phyloP scores from a whole-genome alignment of 257 asterid species.

The Cynanchum wilfordii region DNA sequence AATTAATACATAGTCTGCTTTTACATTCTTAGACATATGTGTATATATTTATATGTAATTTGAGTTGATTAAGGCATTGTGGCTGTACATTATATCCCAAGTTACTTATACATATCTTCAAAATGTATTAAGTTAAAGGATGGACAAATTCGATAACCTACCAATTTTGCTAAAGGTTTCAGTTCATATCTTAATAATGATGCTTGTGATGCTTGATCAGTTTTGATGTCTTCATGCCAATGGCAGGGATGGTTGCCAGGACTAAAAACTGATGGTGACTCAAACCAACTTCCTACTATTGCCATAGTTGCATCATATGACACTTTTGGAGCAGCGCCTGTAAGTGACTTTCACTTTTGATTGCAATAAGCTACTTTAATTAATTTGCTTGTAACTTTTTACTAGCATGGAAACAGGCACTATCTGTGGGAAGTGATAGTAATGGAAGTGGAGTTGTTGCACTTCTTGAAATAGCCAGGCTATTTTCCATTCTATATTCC shows the following conservation, averaged over 20 bases:
- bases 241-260: conserved; percentile 99
- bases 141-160: neutral
- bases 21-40: neutral
- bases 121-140: neutral
- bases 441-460: conserved; percentile 92
- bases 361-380: conserved; percentile 5
- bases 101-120: neutral
- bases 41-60: neutral
- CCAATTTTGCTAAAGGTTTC: neutral
- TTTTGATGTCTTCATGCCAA: conserved; percentile 16
- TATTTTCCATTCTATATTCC: conserved; percentile 82
- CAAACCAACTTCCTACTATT: conserved; percentile 87
- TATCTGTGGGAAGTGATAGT: conserved; percentile 93
- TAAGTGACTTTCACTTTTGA: conserved; percentile 25
- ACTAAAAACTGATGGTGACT: conserved; percentile 71
- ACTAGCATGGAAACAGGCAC: conserved; percentile 37
- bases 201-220: neutral
- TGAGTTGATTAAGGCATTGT: neutral
- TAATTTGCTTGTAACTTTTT: neutral
- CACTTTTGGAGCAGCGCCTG: conserved; percentile 99
- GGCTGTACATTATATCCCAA: neutral
- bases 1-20: too few species aligned
- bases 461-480: conserved; percentile 85
- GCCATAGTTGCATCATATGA: conserved; percentile 98
- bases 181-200: neutral